Conservation (phyloP, 306 rosid genomes). For the Betula pendula region DNA sequence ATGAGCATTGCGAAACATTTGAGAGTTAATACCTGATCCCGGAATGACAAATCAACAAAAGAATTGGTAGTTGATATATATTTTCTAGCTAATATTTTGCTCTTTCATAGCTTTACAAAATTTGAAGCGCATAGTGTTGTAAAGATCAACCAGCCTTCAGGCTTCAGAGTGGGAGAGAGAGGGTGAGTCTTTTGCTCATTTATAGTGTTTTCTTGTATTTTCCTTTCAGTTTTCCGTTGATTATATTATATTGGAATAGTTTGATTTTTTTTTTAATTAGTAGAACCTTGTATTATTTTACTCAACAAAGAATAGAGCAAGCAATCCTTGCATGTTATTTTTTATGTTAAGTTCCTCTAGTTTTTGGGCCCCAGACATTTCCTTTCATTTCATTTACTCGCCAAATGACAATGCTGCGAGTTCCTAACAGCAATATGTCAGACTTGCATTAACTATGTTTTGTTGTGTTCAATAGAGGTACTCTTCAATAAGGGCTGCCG, state of each 20-base stretch:
- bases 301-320: too few species aligned
- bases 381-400: too few species aligned
- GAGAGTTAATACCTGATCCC: conserved; percentile 34
- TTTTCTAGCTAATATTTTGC: conserved; percentile 37
- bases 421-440: too few species aligned
- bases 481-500: too few species aligned
- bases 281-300: neutral
- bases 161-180: conserved; percentile 43
- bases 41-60: conserved; percentile 21
- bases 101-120: conserved; percentile 33
- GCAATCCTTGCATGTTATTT: too few species aligned
- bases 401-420: too few species aligned
- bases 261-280: conserved; percentile 27
- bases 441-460: too few species aligned
- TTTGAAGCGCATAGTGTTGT: conserved; percentile 39
- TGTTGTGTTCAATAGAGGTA: too few species aligned
- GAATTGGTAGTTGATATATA: conserved; percentile 19
- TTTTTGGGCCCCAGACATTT: too few species aligned
- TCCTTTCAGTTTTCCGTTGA: conserved; percentile 27
- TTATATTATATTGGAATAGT: conserved; percentile 32
- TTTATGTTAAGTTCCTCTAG: too few species aligned
- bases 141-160: conserved; percentile 38
- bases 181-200: conserved; percentile 31
- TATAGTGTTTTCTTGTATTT: conserved; percentile 39
- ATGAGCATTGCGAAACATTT: conserved; percentile 38